Percentiles rank a stretch among this genome's conserved stretches.
phyloP scores from a whole-genome alignment of 768 basidiomycete genomes.

The Mycena rosella region DNA sequence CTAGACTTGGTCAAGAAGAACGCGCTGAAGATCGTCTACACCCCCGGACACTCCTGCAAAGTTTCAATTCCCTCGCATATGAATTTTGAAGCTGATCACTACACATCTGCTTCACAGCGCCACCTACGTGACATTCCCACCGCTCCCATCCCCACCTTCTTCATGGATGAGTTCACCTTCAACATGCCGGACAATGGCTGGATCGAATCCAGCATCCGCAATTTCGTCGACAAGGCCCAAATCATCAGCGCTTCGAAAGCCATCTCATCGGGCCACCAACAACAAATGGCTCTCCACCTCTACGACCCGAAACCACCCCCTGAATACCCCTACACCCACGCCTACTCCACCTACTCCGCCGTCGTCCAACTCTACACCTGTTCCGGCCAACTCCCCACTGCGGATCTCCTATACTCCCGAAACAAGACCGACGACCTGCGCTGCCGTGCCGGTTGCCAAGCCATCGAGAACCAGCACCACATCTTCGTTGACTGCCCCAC shows the following conservation, averaged over 20 bases:
- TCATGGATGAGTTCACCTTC: conserved; percentile 25
- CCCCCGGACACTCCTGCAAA: conserved; percentile 13
- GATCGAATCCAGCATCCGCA: conserved; percentile 18
- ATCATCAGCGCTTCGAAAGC: not conserved
- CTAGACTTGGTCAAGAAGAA: not conserved
- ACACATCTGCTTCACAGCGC: conserved; percentile 12
- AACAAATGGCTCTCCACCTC: not conserved
- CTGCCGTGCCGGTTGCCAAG: not conserved
- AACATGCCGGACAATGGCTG: not conserved
- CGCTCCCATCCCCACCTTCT: conserved; percentile 32
- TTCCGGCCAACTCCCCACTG: conserved; percentile 40
- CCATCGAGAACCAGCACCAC: not conserved
- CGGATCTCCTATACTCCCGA: not conserved
- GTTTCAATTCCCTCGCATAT: conserved; percentile 1
- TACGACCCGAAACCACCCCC: conserved; percentile 26
- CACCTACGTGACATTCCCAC: not conserved
- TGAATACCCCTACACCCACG: conserved; percentile 33
- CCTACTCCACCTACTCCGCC: conserved; percentile 39
- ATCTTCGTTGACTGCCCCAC: not conserved
- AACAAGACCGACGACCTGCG: not conserved
- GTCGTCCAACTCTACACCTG: conserved; percentile 38
- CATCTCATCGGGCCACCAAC: not conserved
- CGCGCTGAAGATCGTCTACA: not conserved
- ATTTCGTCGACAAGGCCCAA: not conserved
- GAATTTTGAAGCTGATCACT: conserved; percentile 22